Conservation (phyloP, 805 yeast species). For the Wickerhamiella sergipiensis region DNA sequence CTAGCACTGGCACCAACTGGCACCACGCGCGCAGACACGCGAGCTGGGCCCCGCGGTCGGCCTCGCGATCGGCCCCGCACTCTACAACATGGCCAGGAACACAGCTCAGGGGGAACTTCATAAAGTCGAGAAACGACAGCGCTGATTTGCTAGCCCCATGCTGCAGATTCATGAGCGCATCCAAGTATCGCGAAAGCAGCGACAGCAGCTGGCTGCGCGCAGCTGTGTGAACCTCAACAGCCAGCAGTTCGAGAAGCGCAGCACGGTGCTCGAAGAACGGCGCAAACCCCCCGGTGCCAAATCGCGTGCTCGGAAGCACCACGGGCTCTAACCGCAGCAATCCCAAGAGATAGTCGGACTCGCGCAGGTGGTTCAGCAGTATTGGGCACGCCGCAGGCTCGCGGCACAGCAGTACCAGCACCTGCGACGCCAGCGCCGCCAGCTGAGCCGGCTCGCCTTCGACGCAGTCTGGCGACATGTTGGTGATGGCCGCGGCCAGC, state of each 20-base stretch:
- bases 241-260: conserved; percentile 46
- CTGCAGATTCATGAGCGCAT: conserved; percentile 34
- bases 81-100: no score
- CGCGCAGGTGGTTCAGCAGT: conserved; percentile 40
- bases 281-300: not conserved
- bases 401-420: conserved; percentile 47
- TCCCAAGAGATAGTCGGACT: conserved; percentile 36
- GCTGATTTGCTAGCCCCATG: conserved; percentile 45
- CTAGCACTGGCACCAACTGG: conserved; percentile 57
- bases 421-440: conserved; percentile 27
- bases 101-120: conserved; percentile 39
- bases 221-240: conserved; percentile 58
- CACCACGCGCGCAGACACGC: conserved; percentile 71
- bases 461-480: conserved; percentile 28
- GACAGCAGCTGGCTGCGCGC: conserved; percentile 35
- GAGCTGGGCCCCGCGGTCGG: conserved; percentile 31
- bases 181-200: conserved; percentile 38
- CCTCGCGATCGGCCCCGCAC: not conserved
- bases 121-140: conserved; percentile 54
- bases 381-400: conserved; percentile 40
- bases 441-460: conserved; percentile 28
- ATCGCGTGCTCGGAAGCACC: conserved; percentile 31
- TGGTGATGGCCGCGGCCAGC: conserved; percentile 34
- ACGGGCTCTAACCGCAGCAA: conserved; percentile 41
- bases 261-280: conserved; percentile 50